phyloP scores from a whole-genome alignment of 345 rosid species.

The Eucalyptus curtisii region DNA sequence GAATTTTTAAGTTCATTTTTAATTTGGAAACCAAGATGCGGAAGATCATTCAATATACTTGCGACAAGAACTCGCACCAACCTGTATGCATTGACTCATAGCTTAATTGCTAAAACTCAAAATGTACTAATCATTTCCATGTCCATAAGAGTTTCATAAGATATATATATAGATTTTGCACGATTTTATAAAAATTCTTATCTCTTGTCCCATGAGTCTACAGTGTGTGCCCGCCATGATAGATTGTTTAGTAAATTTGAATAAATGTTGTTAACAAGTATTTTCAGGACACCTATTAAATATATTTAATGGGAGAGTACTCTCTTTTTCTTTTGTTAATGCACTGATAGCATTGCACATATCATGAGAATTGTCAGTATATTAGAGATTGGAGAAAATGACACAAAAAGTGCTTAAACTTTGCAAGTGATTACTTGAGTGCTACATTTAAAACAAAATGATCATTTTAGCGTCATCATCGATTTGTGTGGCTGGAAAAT shows the following conservation, averaged over 20 bases:
- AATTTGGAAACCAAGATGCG: neutral
- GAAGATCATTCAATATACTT: neutral
- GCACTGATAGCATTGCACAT: neutral
- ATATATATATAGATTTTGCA: neutral
- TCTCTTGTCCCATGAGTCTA: neutral
- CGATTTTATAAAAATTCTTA: neutral
- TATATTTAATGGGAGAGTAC: neutral
- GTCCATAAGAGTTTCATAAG: neutral
- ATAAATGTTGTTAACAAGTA: neutral
- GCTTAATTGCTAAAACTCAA: neutral
- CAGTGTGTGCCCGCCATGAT: neutral
- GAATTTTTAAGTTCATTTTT: neutral
- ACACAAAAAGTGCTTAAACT: neutral
- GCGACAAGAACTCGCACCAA: neutral
- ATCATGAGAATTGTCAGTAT: neutral
- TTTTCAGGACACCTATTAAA: neutral
- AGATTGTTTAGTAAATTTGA: neutral
- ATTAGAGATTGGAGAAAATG: too few species aligned
- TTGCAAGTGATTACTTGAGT: neutral
- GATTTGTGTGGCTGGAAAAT: neutral
- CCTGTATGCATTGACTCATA: neutral
- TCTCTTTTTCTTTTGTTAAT: too few species aligned
- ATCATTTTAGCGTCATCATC: neutral
- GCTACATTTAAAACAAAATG: neutral
- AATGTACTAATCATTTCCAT: neutral